Conservation (phyloP, 169 alveolate genomes). For the Perkinsus chesapeaki region DNA sequence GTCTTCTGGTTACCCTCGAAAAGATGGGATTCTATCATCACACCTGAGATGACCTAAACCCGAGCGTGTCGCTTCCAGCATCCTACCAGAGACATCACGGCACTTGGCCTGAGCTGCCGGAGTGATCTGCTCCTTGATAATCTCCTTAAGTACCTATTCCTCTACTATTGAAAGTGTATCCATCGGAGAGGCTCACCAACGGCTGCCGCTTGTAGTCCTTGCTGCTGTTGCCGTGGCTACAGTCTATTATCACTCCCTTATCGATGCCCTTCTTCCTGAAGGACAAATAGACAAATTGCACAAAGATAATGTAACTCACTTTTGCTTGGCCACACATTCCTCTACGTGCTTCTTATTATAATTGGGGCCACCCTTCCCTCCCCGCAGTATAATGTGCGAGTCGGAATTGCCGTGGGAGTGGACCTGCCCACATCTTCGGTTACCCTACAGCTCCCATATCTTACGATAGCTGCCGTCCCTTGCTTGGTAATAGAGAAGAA, state of each 20-base stretch:
- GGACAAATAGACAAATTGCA: neutral
- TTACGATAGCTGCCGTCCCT: neutral
- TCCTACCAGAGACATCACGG: neutral
- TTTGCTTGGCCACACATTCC: neutral
- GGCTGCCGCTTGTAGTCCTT: constrained; percentile 13
- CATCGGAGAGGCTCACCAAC: neutral
- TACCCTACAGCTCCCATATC: too few relatives aligned
- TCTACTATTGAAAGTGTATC: neutral
- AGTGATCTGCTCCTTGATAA: neutral
- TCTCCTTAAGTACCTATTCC: neutral
- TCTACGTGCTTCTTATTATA: neutral
- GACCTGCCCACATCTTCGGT: too few relatives aligned
- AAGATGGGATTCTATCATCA: constrained; percentile 10
- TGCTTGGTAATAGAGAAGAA: constrained; percentile 12
- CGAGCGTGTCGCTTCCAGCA: neutral
- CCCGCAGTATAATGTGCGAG: constrained; percentile 5
- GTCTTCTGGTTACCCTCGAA: constrained; percentile 10
- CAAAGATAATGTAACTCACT: neutral
- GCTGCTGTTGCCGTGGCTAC: constrained; percentile 14
- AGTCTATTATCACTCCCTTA: neutral
- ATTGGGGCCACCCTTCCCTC: constrained; percentile 4
- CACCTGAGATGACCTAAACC: neutral
- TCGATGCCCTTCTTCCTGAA: neutral
- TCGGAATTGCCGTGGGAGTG: neutral
- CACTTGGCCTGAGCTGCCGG: neutral